These are phyloP conservation scores for Penicillium ucsense DNA, from an alignment of 495 filamentous ascomycete genomes.

Conservation along the genomic window DNA sequence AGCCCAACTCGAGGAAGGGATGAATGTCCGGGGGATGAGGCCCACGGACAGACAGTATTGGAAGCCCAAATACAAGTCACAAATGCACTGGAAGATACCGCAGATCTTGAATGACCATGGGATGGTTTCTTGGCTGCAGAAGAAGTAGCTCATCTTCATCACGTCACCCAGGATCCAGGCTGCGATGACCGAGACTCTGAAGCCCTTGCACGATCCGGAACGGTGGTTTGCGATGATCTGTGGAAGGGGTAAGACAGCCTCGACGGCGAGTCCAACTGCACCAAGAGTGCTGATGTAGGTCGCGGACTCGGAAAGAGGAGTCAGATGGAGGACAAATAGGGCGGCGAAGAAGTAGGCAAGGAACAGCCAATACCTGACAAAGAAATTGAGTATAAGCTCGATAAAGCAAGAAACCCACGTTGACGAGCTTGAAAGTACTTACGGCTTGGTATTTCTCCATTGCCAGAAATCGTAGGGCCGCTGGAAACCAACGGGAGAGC, in stretches of 20 bases:
- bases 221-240: conserved; percentile 77
- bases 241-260: conserved; percentile 82
- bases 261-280: conserved; percentile 74
- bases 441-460: conserved; percentile 76
- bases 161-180: conserved; percentile 86
- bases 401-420: not conserved
- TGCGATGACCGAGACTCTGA: conserved; percentile 73
- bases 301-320: conserved; percentile 49
- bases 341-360: conserved; percentile 58
- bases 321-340: conserved; percentile 62
- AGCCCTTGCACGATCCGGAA: conserved; percentile 76
- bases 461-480: conserved; percentile 93
- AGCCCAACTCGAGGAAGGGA: conserved; percentile 34
- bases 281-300: conserved; percentile 66
- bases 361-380: conserved; percentile 75
- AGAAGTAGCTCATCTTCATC: conserved; percentile 96
- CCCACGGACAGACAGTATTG: conserved; percentile 49
- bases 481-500: conserved; percentile 15
- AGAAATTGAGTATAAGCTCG: not conserved
- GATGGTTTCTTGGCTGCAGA: conserved; percentile 57
- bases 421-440: conserved; percentile 16
- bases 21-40: conserved; percentile 47
- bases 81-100: conserved; percentile 80
- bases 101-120: conserved; percentile 86
- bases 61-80: conserved; percentile 72